These are phyloP conservation scores for Saccharomyces hybrid DNA, from an alignment of 1,139 yeast species.

Conservation along the genomic window DNA sequence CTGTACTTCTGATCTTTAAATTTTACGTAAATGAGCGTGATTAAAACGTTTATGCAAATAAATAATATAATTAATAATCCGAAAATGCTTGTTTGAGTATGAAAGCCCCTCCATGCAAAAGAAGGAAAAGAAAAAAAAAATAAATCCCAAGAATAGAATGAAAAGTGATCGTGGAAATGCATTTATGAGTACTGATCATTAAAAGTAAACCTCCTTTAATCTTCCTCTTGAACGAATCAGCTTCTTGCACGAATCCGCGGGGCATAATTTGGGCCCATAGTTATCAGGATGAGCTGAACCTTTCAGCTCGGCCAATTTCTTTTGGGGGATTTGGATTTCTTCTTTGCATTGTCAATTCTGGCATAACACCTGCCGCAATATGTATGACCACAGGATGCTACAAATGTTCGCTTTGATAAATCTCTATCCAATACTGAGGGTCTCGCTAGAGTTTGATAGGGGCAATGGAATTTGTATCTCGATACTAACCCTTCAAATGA, in stretches of 20 bases:
- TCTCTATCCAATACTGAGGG: conserved; percentile 51
- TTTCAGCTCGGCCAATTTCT: conserved; percentile 16
- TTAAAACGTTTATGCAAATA: neutral
- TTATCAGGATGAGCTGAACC: conserved; percentile 33
- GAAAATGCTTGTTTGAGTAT: neutral
- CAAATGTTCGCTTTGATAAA: conserved; percentile 60
- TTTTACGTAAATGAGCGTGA: neutral
- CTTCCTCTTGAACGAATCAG: conserved; percentile 23
- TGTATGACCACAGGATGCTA: conserved; percentile 72
- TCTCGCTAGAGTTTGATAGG: conserved; percentile 51
- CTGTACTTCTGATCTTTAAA: neutral
- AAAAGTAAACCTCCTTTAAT: conserved; percentile 30
- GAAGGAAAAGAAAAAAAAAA: neutral
- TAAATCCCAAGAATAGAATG: neutral
- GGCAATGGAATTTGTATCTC: conserved; percentile 42
- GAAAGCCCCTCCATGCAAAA: neutral
- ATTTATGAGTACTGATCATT: neutral
- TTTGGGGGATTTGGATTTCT: conserved; percentile 18
- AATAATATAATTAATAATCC: neutral
- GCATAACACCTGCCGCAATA: conserved; percentile 78
- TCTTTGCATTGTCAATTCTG: conserved; percentile 27
- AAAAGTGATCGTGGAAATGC: neutral
- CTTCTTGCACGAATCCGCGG: conserved; percentile 24
- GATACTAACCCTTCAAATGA: conserved; percentile 30
- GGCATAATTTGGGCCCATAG: conserved; percentile 31